Evolutionary conservation across 495 filamentous ascomycete species (phyloP).

Genomic region (Penicillium malachiteum): DNA sequence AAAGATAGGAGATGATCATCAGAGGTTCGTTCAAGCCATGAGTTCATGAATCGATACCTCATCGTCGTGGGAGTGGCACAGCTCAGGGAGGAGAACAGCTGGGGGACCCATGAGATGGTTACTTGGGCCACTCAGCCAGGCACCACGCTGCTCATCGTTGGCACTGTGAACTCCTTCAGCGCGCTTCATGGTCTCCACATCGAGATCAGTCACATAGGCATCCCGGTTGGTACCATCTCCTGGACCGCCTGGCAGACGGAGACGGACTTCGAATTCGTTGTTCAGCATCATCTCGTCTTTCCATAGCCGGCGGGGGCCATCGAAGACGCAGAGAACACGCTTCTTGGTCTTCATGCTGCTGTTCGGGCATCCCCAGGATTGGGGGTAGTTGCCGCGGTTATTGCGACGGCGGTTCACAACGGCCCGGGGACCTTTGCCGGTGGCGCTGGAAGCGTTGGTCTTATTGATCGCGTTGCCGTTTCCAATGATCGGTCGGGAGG

Average conservation of each 20-base stretch:
- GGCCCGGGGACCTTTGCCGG: slow-evolving; percentile 41
- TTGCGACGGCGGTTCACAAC: slow-evolving; percentile 66
- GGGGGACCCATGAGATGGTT: slow-evolving; percentile 43
- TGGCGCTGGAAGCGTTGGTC: slow-evolving; percentile 24
- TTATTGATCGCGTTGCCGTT: slow-evolving; percentile 52
- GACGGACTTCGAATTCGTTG: slow-evolving; percentile 88
- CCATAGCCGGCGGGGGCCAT: slow-evolving; percentile 82
- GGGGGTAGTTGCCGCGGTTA: slow-evolving; percentile 88
- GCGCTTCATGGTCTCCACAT: slow-evolving; percentile 84
- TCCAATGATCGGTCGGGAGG: slow-evolving; percentile 50
- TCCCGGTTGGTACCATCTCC: slow-evolving; percentile 54
- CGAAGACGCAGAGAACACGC: slow-evolving; percentile 89
- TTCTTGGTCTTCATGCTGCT: slow-evolving; percentile 97
- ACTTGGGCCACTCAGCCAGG: slow-evolving; percentile 57
- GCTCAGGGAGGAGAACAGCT: slow-evolving; percentile 33
- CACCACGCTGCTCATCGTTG: slow-evolving; percentile 79
- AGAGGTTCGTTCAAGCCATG: slow-evolving; percentile 29
- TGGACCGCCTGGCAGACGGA: slow-evolving; percentile 68
- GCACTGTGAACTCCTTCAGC: slow-evolving; percentile 76
- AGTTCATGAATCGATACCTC: slow-evolving; percentile 43
- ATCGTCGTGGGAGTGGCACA: slow-evolving; percentile 33
- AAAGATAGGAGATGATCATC: neutral
- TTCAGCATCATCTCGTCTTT: slow-evolving; percentile 99
- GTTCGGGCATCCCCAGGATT: slow-evolving; percentile 84
- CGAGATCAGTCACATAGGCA: slow-evolving; percentile 86